phyloP scores from a whole-genome alignment of 176 grass and related monocot species.

The Themeda triandra region DNA sequence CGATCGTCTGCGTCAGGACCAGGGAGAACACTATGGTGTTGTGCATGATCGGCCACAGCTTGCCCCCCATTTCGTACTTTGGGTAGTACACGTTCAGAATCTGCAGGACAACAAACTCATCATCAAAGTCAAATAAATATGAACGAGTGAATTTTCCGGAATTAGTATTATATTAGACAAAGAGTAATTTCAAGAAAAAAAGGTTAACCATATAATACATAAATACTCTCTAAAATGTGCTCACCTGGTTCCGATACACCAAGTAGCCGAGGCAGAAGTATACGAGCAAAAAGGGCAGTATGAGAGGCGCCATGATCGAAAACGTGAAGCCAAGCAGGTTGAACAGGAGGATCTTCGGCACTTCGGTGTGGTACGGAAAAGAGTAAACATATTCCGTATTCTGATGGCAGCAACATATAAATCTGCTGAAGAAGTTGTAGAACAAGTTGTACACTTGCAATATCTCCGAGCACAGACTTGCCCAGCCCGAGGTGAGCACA shows the following conservation, averaged over 20 bases:
- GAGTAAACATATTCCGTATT: slow-evolving; percentile 62
- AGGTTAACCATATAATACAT: too few relatives aligned
- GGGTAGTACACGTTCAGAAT: slow-evolving; percentile 83
- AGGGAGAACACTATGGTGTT: slow-evolving; percentile 78
- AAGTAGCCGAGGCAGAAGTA: slow-evolving; percentile 91
- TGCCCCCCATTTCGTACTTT: slow-evolving; percentile 85
- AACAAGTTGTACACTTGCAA: slow-evolving; percentile 70
- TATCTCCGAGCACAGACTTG: slow-evolving; percentile 85
- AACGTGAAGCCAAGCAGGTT: slow-evolving; percentile 84
- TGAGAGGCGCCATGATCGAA: slow-evolving; percentile 90
- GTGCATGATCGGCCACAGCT: slow-evolving; percentile 88
- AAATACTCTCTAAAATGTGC: too few relatives aligned
- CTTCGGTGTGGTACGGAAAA: slow-evolving; percentile 93
- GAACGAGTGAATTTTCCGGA: background rate
- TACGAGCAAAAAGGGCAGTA: slow-evolving; percentile 83
- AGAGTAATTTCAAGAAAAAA: background rate
- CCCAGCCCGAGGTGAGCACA: slow-evolving; percentile 88
- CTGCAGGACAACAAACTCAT: slow-evolving; percentile 24
- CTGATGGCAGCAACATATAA: slow-evolving; percentile 45
- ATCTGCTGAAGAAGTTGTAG: slow-evolving; percentile 70
- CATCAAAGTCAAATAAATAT: background rate
- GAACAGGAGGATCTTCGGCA: slow-evolving; percentile 81
- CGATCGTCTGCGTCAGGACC: slow-evolving; percentile 76
- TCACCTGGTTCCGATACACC: slow-evolving; percentile 92
- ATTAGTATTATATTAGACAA: background rate